These are phyloP conservation scores for Lolium perenne DNA, from an alignment of 176 grass and related monocot genomes.

Conservation along the genomic window DNA sequence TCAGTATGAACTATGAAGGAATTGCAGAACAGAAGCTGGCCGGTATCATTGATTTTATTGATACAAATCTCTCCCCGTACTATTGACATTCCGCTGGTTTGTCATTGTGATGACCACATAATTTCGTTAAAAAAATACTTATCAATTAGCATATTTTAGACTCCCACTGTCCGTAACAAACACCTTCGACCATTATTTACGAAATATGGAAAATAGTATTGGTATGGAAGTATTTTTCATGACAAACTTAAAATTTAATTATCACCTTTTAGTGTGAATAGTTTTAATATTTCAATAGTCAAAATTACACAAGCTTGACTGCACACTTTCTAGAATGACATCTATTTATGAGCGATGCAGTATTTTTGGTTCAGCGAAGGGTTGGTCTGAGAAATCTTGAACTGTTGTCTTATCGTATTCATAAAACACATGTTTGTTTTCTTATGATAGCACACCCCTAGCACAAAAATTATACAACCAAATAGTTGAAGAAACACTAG, in stretches of 20 bases:
- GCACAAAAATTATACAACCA: not conserved
- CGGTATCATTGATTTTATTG: not conserved
- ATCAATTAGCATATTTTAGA: not conserved
- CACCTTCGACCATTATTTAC: not conserved
- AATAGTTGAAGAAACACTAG: conserved; percentile 2
- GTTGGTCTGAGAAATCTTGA: not conserved
- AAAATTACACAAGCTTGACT: not conserved
- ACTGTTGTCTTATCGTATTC: not conserved
- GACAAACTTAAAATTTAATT: not conserved
- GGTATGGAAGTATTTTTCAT: not conserved
- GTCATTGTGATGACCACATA: not conserved
- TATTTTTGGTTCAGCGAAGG: not conserved
- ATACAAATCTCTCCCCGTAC: not conserved
- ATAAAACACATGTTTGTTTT: not conserved
- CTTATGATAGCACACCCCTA: not conserved
- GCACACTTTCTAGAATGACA: not conserved
- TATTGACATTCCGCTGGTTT: not conserved
- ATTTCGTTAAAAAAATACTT: not conserved
- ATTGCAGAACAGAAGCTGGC: not conserved
- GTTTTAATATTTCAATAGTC: not conserved
- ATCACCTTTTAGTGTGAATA: not conserved
- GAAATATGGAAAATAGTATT: not conserved
- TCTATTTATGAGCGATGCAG: not conserved
- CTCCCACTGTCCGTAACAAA: not conserved
- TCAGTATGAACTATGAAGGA: not conserved